Evolutionary conservation across 2,329 filamentous ascomycete genomes (phyloP), one percentile per base, ranked within the genome.

Genomic region (Fusarium chaquense): DNA sequence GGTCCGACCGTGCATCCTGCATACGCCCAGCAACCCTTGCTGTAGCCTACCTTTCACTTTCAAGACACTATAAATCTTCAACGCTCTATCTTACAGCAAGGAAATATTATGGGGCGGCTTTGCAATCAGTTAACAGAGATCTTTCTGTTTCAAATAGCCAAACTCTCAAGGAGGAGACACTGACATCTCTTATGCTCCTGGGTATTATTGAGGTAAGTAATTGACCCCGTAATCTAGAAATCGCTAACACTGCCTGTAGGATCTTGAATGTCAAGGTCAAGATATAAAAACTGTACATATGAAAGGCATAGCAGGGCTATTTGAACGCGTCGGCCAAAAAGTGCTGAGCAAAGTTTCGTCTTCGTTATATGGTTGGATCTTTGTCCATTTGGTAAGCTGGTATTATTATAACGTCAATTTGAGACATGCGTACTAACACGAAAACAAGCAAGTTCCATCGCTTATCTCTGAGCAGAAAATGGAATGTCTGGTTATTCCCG

Each of bases 181-280:
- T 69, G 10, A 40, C 49, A 20, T 68, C 65, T 2, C 54, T 69
- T 4, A 69, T 69, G 65, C 41, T 69, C 4, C 20, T 69, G 13
- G 65, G 65, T 16, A 69, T 69, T 43, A 56, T 69, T 20, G 65
- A 69, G 46, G 65, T 30, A 24, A 12, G 18, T 30, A 36, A 26
- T 13, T 11, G 13, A 18, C 16, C 5, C 20, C 5, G 22, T n/a
- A 6, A 35, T 46, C 24, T 41, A 18, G 24, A 36, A 24, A 24
- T 30, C 13, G 6, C 36, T 68, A 20, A 69, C 40, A n/a, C 33
- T n/a, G 8, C 12, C 18, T 26, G 12, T 8, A 69, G 65, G 65
- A 69, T 33, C 47, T 68, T 24, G 65, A 69, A 5, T 69, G 65
- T 26, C 58, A 69, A 57, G 65, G 65, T 2, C 45, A 64, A 30